phyloP scores from a whole-genome alignment of 192 early-diverging fungal species.

The Entomortierella lignicola region DNA sequence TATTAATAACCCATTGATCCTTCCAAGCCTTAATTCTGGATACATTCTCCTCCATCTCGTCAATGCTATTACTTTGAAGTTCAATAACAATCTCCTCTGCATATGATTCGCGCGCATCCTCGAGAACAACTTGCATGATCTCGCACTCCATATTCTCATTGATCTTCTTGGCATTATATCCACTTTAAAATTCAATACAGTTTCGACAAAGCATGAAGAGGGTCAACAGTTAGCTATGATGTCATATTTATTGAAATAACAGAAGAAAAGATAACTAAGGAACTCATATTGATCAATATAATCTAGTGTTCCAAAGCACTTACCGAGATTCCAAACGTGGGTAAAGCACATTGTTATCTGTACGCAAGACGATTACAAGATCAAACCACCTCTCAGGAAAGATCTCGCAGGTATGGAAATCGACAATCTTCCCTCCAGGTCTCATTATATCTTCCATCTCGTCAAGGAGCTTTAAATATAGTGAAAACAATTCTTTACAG shows the following conservation, averaged over 20 bases:
- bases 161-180: conserved; percentile 87
- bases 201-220: not conserved
- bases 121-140: conserved; percentile 96
- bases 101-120: conserved; percentile 91
- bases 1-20: conserved; percentile 67
- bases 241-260: no score
- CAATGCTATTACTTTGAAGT: conserved; percentile 80
- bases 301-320: not conserved
- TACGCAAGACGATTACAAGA: conserved; percentile 89
- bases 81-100: conserved; percentile 82
- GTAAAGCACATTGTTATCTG: conserved; percentile 83
- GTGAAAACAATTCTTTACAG: not conserved
- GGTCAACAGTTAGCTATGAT: not conserved
- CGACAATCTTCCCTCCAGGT: conserved; percentile 88
- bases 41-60: conserved; percentile 94
- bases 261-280: not conserved
- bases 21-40: conserved; percentile 79
- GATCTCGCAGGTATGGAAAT: conserved; percentile 95
- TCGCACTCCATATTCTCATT: conserved; percentile 96
- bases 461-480: conserved; percentile 75
- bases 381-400: conserved; percentile 99
- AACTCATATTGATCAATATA: not conserved
- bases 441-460: conserved; percentile 88
- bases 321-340: conserved; percentile 83
- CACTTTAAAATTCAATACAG: conserved; percentile 55